Evolutionary conservation across 192 early-diverging fungal species (phyloP).

Genomic region (Hyaloraphidium curvatum): DNA sequence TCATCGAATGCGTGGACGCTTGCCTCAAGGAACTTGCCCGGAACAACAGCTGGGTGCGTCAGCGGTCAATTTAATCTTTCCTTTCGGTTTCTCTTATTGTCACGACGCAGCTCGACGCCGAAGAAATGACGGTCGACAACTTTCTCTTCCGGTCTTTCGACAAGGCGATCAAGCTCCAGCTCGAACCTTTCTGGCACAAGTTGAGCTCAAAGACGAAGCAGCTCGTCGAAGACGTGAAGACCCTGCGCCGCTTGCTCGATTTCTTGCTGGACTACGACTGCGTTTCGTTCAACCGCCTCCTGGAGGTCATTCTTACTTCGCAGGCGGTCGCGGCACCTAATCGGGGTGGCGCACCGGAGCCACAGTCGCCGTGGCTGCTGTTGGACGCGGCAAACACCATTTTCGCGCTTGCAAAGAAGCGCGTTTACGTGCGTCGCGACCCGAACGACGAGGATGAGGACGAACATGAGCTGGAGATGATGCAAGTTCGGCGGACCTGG

Average conservation of each 20-base stretch:
- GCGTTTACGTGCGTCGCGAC: conserved; percentile 23
- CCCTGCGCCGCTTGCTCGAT: conserved; percentile 48
- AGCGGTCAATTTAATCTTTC: not conserved
- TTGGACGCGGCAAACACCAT: conserved; percentile 69
- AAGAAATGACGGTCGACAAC: conserved; percentile 74
- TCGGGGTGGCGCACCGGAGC: no score
- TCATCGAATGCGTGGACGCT: conserved; percentile 67
- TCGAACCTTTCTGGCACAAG: not conserved
- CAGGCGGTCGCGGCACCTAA: conserved; percentile 23
- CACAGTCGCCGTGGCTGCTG: conserved; percentile 59
- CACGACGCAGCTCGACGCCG: conserved; percentile 39
- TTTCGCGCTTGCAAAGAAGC: conserved; percentile 35
- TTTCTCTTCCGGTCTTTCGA: conserved; percentile 44
- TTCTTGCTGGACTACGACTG: no score
- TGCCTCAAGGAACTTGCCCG: conserved; percentile 57
- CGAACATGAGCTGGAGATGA: not conserved
- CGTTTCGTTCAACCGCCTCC: conserved; percentile 65
- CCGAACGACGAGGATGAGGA: not conserved
- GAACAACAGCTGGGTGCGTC: conserved; percentile 28
- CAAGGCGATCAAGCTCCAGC: not conserved
- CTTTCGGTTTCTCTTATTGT: not conserved
- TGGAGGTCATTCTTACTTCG: conserved; percentile 72
- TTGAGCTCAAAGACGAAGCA: not conserved
- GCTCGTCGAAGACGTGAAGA: conserved; percentile 44
- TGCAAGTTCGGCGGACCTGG: not conserved